A percentile compares a stretch with the other conserved stretches of the same genome.
phyloP scores from a whole-genome alignment of 345 rosid genomes.

The Geranium brycei region DNA sequence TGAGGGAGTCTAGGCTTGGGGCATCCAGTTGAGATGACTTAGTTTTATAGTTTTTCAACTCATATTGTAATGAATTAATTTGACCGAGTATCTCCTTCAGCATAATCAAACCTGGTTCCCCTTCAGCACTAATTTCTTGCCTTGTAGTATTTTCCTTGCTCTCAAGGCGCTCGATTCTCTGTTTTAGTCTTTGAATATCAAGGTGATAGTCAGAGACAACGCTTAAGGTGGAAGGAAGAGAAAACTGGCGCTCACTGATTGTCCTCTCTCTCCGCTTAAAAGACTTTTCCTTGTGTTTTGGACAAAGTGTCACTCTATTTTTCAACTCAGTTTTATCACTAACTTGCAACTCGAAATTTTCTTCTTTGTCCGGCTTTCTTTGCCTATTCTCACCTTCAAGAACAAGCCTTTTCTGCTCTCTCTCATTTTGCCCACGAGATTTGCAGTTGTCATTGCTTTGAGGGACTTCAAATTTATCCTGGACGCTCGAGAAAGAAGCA shows the following conservation, averaged over 20 bases:
- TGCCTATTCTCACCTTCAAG: slow-evolving; percentile 24
- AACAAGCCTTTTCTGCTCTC: slow-evolving; percentile 9
- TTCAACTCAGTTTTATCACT: neutral
- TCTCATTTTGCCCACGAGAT: slow-evolving; percentile 4
- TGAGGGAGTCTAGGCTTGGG: slow-evolving; percentile 16
- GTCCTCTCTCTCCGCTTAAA: slow-evolving; percentile 15
- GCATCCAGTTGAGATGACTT: slow-evolving; percentile 20
- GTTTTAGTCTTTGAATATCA: slow-evolving; percentile 20
- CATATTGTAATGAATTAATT: slow-evolving; percentile 46
- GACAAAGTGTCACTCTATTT: slow-evolving; percentile 13
- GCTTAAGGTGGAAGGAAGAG: slow-evolving; percentile 5
- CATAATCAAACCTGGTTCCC: slow-evolving; percentile 38
- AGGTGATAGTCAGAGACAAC: slow-evolving; percentile 2
- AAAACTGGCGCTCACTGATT: slow-evolving; percentile 8
- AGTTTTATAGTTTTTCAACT: slow-evolving; percentile 34
- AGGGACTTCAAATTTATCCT: slow-evolving; percentile 64
- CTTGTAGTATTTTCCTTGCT: slow-evolving; percentile 18
- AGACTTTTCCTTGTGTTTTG: slow-evolving; percentile 13
- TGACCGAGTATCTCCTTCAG: slow-evolving; percentile 56
- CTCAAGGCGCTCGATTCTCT: slow-evolving; percentile 45
- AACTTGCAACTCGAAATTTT: slow-evolving; percentile 6
- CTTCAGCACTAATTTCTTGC: slow-evolving; percentile 26
- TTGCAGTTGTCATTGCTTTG: slow-evolving; percentile 14
- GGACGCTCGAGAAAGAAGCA: slow-evolving; percentile 24
- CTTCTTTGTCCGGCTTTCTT: slow-evolving; percentile 19